Conservation (phyloP, 2,329 filamentous ascomycete genomes). For the Pestalotiopsis sp. region DNA sequence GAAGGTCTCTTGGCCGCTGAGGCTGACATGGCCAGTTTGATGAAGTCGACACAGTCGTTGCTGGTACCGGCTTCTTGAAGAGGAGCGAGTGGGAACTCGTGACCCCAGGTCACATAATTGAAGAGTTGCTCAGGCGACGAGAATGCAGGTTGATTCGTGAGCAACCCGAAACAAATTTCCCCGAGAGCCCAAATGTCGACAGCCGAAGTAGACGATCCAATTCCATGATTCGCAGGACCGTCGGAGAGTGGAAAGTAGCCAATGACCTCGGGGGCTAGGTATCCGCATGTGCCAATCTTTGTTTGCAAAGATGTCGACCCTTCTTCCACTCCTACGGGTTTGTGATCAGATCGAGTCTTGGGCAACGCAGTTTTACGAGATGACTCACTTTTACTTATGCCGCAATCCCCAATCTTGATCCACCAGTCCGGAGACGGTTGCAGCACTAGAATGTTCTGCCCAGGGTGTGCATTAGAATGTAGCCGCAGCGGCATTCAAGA, state of each 20-base stretch:
- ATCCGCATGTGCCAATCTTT: constrained; percentile 20
- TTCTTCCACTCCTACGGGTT: constrained; percentile 15
- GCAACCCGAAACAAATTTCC: constrained; percentile 13
- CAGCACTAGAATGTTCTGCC: constrained; percentile 27
- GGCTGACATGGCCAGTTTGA: neutral
- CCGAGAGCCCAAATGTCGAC: constrained; percentile 31
- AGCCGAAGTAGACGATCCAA: constrained; percentile 12
- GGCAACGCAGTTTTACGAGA: no score
- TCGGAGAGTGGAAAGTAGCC: neutral
- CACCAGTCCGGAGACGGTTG: constrained; percentile 18
- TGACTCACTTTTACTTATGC: constrained; percentile 26
- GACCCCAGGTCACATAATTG: neutral
- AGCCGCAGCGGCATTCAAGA: no score
- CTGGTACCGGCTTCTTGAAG: neutral
- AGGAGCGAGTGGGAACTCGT: neutral
- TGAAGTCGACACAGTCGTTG: neutral
- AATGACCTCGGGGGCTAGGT: constrained; percentile 24
- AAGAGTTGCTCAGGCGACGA: neutral
- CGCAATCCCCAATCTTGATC: constrained; percentile 32
- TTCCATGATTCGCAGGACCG: neutral
- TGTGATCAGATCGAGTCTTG: neutral
- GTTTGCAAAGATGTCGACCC: constrained; percentile 12
- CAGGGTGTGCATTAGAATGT: no score
- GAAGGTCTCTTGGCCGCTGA: neutral
- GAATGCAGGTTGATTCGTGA: neutral